Conservation (phyloP, 495 filamentous ascomycete genomes). For the Aspergillus incahuasiensis region DNA sequence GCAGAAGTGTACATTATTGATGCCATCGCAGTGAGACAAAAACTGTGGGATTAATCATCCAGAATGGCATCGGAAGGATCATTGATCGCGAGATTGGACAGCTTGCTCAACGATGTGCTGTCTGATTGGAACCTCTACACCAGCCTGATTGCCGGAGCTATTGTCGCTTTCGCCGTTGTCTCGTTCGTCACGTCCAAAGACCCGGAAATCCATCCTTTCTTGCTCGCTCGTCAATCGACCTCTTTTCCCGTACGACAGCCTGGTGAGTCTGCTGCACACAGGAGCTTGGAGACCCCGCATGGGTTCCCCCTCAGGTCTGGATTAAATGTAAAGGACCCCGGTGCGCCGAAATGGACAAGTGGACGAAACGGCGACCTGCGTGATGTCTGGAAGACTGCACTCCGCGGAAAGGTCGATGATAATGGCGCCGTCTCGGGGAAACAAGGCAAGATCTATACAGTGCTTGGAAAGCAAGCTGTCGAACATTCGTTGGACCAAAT, state of each 20-base stretch:
- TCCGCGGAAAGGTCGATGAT: constrained; percentile 57
- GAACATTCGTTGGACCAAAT: constrained; percentile 69
- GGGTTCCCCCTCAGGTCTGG: constrained; percentile 78
- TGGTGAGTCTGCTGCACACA: constrained; percentile 77
- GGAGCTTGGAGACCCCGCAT: constrained; percentile 75
- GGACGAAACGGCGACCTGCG: constrained; percentile 86
- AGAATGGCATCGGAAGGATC: constrained; percentile 48
- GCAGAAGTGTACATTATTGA: too few species aligned
- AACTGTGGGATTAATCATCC: background rate
- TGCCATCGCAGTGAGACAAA: background rate
- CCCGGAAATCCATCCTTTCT: constrained; percentile 85
- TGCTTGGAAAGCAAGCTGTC: constrained; percentile 66
- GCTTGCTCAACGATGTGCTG: constrained; percentile 60
- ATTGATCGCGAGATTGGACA: constrained; percentile 59
- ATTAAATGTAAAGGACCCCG: constrained; percentile 78
- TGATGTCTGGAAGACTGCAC: constrained; percentile 82
- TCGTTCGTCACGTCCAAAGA: constrained; percentile 58
- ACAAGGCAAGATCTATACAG: constrained; percentile 73
- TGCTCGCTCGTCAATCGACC: constrained; percentile 79
- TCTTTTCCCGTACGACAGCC: constrained; percentile 73
- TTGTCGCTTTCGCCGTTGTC: constrained; percentile 61
- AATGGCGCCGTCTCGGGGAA: constrained; percentile 55
- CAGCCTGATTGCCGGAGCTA: constrained; percentile 53
- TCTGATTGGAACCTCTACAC: constrained; percentile 77
- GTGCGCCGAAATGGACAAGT: constrained; percentile 72